These are phyloP conservation scores for Flaveria ramosissima DNA, from an alignment of 129 eudicot species.

Conservation along the genomic window DNA sequence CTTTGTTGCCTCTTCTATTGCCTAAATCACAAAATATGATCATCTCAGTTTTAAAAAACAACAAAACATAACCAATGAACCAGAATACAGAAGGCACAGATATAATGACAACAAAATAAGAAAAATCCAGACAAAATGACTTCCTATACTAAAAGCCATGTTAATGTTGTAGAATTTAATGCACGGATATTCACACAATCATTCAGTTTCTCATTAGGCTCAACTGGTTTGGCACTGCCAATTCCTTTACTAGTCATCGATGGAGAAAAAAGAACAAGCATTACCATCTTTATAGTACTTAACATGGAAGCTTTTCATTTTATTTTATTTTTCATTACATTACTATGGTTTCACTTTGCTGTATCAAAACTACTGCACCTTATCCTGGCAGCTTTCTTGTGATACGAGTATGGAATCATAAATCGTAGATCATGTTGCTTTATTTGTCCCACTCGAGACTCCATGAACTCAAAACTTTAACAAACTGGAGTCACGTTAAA, in stretches of 20 bases:
- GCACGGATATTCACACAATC: no score
- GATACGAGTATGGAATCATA: not conserved
- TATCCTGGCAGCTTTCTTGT: not conserved
- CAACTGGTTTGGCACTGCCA: no score
- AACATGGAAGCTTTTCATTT: no score
- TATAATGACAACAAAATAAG: conserved; percentile 4
- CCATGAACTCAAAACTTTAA: not conserved
- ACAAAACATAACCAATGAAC: not conserved
- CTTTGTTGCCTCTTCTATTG: conserved; percentile 40
- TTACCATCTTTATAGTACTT: no score
- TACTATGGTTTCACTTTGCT: no score
- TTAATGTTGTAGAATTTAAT: not conserved
- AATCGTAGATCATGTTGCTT: conserved; percentile 1
- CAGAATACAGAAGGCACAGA: not conserved
- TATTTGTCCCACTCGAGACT: not conserved
- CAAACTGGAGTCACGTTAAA: not conserved
- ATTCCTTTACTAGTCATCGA: no score
- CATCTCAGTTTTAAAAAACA: conserved; percentile 16
- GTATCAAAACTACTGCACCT: no score
- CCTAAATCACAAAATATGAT: conserved; percentile 38
- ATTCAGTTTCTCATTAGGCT: no score
- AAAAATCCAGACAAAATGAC: conserved; percentile 8
- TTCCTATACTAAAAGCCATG: not conserved
- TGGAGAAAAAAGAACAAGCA: no score
- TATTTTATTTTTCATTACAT: no score